phyloP scores from a whole-genome alignment of 129 eudicot genomes.

The Glebionis coronaria region DNA sequence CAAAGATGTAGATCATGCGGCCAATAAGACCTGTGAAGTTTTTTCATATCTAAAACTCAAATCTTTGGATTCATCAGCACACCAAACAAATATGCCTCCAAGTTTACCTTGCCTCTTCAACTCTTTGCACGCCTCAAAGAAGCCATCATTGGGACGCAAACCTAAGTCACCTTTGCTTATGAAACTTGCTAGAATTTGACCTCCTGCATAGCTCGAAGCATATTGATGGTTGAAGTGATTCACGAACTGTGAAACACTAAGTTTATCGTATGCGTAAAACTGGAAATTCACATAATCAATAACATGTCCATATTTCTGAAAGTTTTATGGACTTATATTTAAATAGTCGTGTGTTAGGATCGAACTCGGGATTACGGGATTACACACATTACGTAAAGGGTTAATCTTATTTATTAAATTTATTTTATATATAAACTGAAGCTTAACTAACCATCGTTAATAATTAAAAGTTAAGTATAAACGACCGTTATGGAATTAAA shows the following conservation, averaged over 20 bases:
- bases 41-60: constrained; percentile 24
- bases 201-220: constrained; percentile 30
- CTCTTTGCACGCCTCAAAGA: constrained; percentile 39
- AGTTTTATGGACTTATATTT: too few relatives aligned
- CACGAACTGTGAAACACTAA: constrained; percentile 32
- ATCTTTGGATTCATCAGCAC: constrained; percentile 41
- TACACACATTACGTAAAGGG: too few relatives aligned
- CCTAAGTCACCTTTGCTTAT: constrained; percentile 39
- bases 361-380: too few relatives aligned
- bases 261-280: constrained; percentile 46
- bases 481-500: too few relatives aligned
- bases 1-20: constrained; percentile 22
- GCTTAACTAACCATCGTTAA: too few relatives aligned
- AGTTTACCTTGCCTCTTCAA: constrained; percentile 30
- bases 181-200: constrained; percentile 42
- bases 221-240: constrained; percentile 23
- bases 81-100: constrained; percentile 49
- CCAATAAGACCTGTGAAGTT: constrained; percentile 27
- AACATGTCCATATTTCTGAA: constrained; percentile 46
- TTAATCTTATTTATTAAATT: too few relatives aligned
- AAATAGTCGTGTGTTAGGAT: too few relatives aligned
- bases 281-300: constrained; percentile 64
- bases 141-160: constrained; percentile 32
- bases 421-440: too few relatives aligned
- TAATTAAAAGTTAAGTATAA: too few relatives aligned